A percentile compares a stretch with the other conserved stretches of the same genome.
Conservation (phyloP, 164 flowering plant species). For the Stephania yunnanensis region DNA sequence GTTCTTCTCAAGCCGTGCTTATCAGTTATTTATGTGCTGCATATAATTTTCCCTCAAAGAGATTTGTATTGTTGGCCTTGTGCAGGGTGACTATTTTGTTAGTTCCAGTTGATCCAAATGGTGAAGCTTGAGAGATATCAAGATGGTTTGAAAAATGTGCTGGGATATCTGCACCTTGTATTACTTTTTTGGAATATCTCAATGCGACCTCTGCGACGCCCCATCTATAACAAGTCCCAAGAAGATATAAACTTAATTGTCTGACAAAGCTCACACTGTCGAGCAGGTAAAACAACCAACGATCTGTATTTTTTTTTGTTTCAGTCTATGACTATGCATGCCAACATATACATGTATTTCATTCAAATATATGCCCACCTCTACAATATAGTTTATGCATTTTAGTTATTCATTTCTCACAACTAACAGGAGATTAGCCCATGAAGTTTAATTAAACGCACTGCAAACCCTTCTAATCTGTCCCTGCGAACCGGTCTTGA, state of each 20-base stretch:
- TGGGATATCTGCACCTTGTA: background rate
- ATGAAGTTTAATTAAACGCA: conserved; percentile 34
- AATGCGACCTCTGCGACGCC: background rate
- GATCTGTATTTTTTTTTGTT: background rate
- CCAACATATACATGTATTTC: conserved; percentile 1
- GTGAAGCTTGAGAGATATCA: background rate
- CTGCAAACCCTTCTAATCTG: conserved; percentile 49
- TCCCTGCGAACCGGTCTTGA: conserved; percentile 40
- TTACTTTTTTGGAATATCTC: background rate
- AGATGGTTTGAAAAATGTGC: background rate
- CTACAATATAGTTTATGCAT: background rate
- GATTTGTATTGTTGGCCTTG: background rate
- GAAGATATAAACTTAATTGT: background rate
- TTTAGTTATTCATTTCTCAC: background rate
- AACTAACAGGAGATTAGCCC: background rate
- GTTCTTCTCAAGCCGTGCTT: background rate
- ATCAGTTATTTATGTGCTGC: background rate
- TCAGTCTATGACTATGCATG: background rate
- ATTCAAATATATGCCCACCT: conserved; percentile 4
- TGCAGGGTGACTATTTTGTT: background rate
- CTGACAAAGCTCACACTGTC: background rate
- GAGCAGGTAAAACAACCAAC: background rate
- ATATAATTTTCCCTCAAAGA: background rate
- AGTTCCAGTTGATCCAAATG: background rate
- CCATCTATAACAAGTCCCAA: background rate